A percentile compares a stretch with the other conserved stretches of the same genome.
These are phyloP conservation scores for Penicillium sclerotiorum DNA, from an alignment of 2,329 filamentous ascomycete genomes.

Conservation along the genomic window DNA sequence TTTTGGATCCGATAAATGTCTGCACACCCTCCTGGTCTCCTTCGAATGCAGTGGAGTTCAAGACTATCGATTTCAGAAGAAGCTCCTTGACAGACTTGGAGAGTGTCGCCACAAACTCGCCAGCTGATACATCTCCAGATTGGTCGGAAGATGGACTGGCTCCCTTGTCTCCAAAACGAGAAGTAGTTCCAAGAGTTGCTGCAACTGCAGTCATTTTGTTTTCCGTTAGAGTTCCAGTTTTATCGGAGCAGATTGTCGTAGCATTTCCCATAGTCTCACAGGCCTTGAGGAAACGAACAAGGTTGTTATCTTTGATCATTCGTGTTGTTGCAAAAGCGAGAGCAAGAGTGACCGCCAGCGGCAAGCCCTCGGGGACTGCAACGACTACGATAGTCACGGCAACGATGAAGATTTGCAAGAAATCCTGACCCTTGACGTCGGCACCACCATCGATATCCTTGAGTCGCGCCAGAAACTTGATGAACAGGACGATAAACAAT, in stretches of 20 bases:
- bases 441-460: constrained; percentile 49
- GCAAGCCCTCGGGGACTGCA: constrained; percentile 63
- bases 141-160: constrained; percentile 27
- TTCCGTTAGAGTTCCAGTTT: constrained; percentile 66
- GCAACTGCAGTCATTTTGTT: constrained; percentile 66
- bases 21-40: constrained; percentile 61
- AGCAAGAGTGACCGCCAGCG: constrained; percentile 63
- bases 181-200: constrained; percentile 55
- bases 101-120: constrained; percentile 58
- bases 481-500: constrained; percentile 77
- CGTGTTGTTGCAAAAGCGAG: constrained; percentile 65
- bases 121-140: constrained; percentile 53
- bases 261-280: constrained; percentile 68
- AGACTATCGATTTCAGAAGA: constrained; percentile 64
- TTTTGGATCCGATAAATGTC: constrained; percentile 74
- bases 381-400: constrained; percentile 63
- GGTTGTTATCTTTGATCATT: constrained; percentile 65
- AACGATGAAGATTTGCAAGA: constrained; percentile 61
- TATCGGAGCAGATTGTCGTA: constrained; percentile 66
- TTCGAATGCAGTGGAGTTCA: constrained; percentile 73
- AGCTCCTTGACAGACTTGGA: constrained; percentile 57
- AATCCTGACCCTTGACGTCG: constrained; percentile 59
- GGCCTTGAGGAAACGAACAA: constrained; percentile 61
- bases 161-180: constrained; percentile 48
- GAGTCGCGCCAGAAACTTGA: constrained; percentile 71